phyloP scores from a whole-genome alignment of 2,329 filamentous ascomycete species.

The Sordariomycetes sp. region DNA sequence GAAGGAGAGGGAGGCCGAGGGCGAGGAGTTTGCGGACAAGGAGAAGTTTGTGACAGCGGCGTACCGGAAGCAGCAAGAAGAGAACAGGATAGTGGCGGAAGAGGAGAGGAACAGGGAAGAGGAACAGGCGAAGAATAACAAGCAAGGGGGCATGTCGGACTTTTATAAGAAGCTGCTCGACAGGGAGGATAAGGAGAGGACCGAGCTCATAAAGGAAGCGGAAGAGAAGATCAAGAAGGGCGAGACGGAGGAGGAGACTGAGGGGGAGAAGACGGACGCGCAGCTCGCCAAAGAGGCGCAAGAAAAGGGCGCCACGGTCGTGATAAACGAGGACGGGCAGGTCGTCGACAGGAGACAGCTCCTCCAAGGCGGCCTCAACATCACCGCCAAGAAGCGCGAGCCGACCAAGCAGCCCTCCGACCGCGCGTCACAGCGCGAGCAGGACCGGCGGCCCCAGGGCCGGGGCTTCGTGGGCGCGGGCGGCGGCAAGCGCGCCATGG shows the following conservation, averaged over 20 bases:
- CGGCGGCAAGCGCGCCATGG: slow-evolving; percentile 50
- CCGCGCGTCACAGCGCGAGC: slow-evolving; percentile 2
- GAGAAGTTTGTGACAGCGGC: slow-evolving; percentile 78
- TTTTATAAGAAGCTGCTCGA: slow-evolving; percentile 68
- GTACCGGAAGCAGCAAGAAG: slow-evolving; percentile 71
- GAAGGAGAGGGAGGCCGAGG: slow-evolving; percentile 65
- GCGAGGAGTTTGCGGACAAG: slow-evolving; percentile 69
- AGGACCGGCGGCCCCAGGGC: slow-evolving; percentile 1
- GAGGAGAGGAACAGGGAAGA: slow-evolving; percentile 57
- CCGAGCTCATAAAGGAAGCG: slow-evolving; percentile 55
- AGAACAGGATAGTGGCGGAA: slow-evolving; percentile 55
- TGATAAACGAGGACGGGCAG: slow-evolving; percentile 70
- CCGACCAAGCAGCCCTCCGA: neutral
- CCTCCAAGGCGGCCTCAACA: slow-evolving; percentile 61
- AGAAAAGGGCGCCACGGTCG: slow-evolving; percentile 44
- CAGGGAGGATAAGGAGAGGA: slow-evolving; percentile 55
- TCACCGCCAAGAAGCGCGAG: slow-evolving; percentile 40
- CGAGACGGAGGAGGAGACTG: slow-evolving; percentile 18
- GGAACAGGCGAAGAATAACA: slow-evolving; percentile 49
- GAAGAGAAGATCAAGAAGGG: slow-evolving; percentile 33
- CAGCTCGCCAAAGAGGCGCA: slow-evolving; percentile 57
- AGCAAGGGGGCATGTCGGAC: slow-evolving; percentile 56
- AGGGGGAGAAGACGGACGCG: slow-evolving; percentile 39
- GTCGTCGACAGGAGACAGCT: slow-evolving; percentile 77
- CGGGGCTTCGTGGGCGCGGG: slow-evolving; percentile 24